A percentile compares a stretch with the other conserved stretches of the same genome.
Evolutionary conservation across 768 basidiomycete genomes (phyloP).

Genomic region (Leccinum subtestaceum): DNA sequence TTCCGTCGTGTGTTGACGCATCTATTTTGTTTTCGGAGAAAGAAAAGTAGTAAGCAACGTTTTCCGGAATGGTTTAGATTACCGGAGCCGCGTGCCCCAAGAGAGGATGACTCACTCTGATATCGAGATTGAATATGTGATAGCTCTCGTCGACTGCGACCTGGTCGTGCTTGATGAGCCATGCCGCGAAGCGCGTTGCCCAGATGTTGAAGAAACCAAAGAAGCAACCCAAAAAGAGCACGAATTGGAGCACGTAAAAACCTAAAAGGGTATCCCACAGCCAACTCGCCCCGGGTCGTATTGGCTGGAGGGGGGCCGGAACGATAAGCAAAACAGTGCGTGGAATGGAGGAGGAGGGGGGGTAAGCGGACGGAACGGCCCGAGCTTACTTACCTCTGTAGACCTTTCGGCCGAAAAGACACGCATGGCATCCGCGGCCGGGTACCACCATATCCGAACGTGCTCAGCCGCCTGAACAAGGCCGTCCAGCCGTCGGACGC

Average conservation of each 20-base stretch:
- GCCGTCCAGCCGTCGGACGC: conserved; percentile 52
- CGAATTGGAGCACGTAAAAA: conserved; percentile 77
- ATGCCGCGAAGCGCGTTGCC: conserved; percentile 62
- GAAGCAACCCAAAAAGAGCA: conserved; percentile 76
- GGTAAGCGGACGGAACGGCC: conserved; percentile 12
- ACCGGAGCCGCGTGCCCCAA: background rate
- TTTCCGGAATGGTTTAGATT: conserved; percentile 6
- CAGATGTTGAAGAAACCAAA: conserved; percentile 59
- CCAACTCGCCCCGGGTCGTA: conserved; percentile 53
- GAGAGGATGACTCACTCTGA: conserved; percentile 63
- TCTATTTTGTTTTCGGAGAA: conserved; percentile 34
- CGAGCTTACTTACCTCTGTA: conserved; percentile 53
- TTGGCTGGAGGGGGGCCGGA: conserved; percentile 40
- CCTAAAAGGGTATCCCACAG: conserved; percentile 71
- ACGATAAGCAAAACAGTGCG: conserved; percentile 4
- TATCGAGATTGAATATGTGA: conserved; percentile 90
- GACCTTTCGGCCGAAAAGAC: conserved; percentile 76
- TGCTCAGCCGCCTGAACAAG: conserved; percentile 72
- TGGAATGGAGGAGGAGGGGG: conserved; percentile 7
- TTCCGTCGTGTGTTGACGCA: conserved; percentile 91
- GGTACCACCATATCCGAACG: conserved; percentile 96
- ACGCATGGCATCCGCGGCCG: conserved; percentile 68
- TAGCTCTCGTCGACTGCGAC: conserved; percentile 74
- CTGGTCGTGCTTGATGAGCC: conserved; percentile 57
- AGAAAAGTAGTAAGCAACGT: background rate